Evolutionary conservation across 1,284 basidiomycete genomes (phyloP).

Genomic region (Malassezia globosa): DNA sequence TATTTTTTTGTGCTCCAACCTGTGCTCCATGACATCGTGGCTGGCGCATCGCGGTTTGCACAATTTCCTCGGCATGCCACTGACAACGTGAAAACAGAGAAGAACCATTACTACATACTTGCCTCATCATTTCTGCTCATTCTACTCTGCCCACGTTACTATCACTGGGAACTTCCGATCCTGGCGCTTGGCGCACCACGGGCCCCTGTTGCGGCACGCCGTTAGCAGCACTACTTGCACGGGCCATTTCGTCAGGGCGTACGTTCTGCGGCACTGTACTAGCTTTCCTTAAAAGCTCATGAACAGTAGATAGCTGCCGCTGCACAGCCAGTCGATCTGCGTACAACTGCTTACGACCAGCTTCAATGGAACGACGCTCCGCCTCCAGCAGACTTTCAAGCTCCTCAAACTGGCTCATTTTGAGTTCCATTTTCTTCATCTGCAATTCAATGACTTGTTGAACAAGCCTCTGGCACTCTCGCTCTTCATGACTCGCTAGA

Average conservation of each 20-base stretch:
- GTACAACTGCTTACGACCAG: constrained; percentile 36
- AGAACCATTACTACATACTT: not conserved
- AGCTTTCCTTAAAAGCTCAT: constrained; percentile 37
- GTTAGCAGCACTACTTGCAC: constrained; percentile 24
- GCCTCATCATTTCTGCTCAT: too few species aligned
- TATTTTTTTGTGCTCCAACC: too few species aligned
- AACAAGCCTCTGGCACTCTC: constrained; percentile 67
- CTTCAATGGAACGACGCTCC: constrained; percentile 36
- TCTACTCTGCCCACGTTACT: constrained; percentile 24
- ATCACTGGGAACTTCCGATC: constrained; percentile 4
- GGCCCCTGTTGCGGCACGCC: constrained; percentile 41
- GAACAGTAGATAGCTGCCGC: constrained; percentile 37
- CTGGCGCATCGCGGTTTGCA: too few species aligned
- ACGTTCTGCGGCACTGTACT: constrained; percentile 27
- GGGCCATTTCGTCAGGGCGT: constrained; percentile 23
- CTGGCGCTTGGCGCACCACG: constrained; percentile 27
- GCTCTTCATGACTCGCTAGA: constrained; percentile 74
- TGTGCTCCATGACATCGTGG: too few species aligned
- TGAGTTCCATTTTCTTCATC: constrained; percentile 62
- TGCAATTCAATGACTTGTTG: constrained; percentile 79
- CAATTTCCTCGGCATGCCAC: too few species aligned
- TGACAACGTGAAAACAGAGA: not conserved
- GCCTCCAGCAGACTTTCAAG: constrained; percentile 41
- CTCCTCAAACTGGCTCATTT: constrained; percentile 44
- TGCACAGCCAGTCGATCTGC: constrained; percentile 40